Evolutionary conservation across 2,329 filamentous ascomycete species (phyloP).

Genomic region (Lecanicillium sp.): DNA sequence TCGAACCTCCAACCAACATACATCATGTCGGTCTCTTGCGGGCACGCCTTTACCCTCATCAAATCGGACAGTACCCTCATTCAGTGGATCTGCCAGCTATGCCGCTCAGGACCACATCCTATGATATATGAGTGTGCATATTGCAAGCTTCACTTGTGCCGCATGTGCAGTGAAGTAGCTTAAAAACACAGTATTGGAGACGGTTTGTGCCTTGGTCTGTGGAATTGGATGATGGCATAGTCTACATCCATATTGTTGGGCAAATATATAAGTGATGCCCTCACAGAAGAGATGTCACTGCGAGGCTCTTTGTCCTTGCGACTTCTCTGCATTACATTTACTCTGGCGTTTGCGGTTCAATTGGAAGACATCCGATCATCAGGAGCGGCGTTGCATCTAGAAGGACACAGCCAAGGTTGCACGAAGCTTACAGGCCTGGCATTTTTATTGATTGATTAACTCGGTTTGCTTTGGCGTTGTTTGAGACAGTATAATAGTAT

Average conservation of each 20-base stretch:
- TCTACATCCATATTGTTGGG: too few species aligned
- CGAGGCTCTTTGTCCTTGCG: too few species aligned
- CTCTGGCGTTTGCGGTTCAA: neutral
- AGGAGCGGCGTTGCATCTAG: neutral
- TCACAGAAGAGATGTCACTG: too few species aligned
- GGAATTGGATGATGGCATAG: too few species aligned
- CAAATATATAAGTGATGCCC: too few species aligned
- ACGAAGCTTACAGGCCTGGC: constrained; percentile 1
- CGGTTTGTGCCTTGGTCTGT: too few species aligned
- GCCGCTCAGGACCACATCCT: constrained; percentile 57
- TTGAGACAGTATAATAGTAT: too few species aligned
- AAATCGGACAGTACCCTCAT: constrained; percentile 59
- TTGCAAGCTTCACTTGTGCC: constrained; percentile 59
- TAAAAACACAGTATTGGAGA: too few species aligned
- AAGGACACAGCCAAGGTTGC: neutral
- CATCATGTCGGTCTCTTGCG: constrained; percentile 46
- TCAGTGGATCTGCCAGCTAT: constrained; percentile 58
- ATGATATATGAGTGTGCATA: constrained; percentile 62
- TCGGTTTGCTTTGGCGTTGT: too few species aligned
- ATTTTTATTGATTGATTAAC: neutral
- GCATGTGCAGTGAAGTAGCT: constrained; percentile 18
- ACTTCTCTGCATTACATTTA: too few species aligned
- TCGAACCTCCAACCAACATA: too few species aligned
- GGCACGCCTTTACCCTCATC: constrained; percentile 56
- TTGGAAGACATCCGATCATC: neutral